Evolutionary conservation across 805 yeast species (phyloP), one percentile per base, ranked within the genome.

Genomic region (Lachancea mirantina): DNA sequence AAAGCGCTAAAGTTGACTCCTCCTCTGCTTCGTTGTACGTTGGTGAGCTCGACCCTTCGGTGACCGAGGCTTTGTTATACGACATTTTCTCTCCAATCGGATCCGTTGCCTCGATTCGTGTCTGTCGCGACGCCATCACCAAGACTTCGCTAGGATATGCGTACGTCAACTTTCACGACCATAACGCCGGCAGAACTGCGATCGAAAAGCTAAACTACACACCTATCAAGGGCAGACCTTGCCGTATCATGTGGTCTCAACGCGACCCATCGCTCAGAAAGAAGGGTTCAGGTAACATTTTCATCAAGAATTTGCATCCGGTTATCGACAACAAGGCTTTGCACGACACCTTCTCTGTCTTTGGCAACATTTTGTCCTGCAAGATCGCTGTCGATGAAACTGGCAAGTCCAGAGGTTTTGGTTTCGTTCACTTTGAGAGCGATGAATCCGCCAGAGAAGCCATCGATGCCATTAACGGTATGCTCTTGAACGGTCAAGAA

Each of bases 181-280:
- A 73, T 49, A 83, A 73, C 45, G 96, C 92, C 58, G 97, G 95
- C 59, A 87, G 80, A 68, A 78, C 74, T 58, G 98, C 98, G 43
- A 71, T 92, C 62, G 94, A 87, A 61, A 92, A 85, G 67, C 76
- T 92, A 67, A 92, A 89, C 84, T 92, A 92, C 73, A 67, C 87
- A 39, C 77, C 77, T 55, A 78, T 92, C 68, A 88, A 88, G 65
- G 96, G 96, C 58, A 84, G 81, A 58, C 87, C 96, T 55, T 87
- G 96, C 70, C 85, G 98, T 68, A 89, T 92, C 71, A 92, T 92
- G 97, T 87, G 97, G 96, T 87, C 96, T 49, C 97, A 92, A 73
- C 85, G 97, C 70, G 97, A 92, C 64, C 97, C 98, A 46, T 74
- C 95, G 42, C 64, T 78, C 55, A 84, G 98, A 75, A 84, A 80